Base-by-base conservation (phyloP, 208 protist species). In the Spongospora subterranea region DNA sequence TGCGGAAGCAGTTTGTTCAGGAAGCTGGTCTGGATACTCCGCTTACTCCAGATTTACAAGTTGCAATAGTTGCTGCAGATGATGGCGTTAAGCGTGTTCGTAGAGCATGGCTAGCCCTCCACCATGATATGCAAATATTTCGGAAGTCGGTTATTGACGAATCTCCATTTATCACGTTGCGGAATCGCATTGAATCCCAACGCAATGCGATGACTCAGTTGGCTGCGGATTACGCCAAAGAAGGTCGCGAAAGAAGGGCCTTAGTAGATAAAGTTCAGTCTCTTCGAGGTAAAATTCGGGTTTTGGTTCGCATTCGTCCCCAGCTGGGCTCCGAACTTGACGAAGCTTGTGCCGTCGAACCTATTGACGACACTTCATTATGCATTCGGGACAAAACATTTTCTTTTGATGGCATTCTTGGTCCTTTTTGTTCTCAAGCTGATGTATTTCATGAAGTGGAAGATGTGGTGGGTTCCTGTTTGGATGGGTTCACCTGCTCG, bases 401-500 rank as follows among this genome's bases (percentile, higher is more conserved):
- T n/a, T 40, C 71, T 20, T 82, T 82, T 43, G 71, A 82, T 82
- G 35, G 71, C n/a, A n/a, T 82, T 35, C 71, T 82, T 6, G 71
- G 71, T 6, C 71, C 71, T 45, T 35, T 45, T n/a, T 35, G 17
- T 6, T 40, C 71, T 20, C 71, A 82, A n/a, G 71, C 71, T 43
- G 71, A 82, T 43, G 71, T 82, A n/a, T 82, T 82, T 43, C 17
- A 43, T 43, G 71, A 82, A 82, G 71, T 82, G 6, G 35, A 43
- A 35, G 71, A 82, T 43, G 35, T 82, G 71, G n/a, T 82, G n/a
- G 40, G 17, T 20, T 82, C 71, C 35, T 82, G 71, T 43, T 20
- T 82, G 35, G 71, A 82, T 43, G 71, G 71, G 17, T 82, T 82
- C 71, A 82, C 71, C n/a, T 82, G 71, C 35, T 82, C 71, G 17